A percentile compares a stretch with the other conserved stretches of the same genome.
Evolutionary conservation across 164 flowering plant genomes (phyloP).

Genomic region (Liriodendron chinense): DNA sequence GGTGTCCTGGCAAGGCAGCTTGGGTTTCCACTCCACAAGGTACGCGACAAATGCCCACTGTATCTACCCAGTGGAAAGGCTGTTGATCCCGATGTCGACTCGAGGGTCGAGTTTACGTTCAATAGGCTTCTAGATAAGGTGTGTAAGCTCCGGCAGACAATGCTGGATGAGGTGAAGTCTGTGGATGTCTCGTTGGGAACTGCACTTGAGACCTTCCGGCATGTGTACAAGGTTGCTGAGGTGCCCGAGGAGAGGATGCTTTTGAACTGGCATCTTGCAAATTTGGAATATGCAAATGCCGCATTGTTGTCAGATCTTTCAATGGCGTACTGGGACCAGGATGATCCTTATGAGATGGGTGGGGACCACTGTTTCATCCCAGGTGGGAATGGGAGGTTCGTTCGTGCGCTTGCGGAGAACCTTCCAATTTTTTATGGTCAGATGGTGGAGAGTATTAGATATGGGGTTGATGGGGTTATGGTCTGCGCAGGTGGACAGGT

Average conservation of each 20-base stretch:
- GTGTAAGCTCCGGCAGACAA: slow-evolving; percentile 81
- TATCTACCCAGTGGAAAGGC: slow-evolving; percentile 81
- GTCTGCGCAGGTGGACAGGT: slow-evolving; percentile 76
- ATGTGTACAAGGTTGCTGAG: slow-evolving; percentile 64
- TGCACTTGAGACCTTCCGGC: slow-evolving; percentile 80
- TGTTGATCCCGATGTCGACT: slow-evolving; percentile 75
- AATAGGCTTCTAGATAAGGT: slow-evolving; percentile 88
- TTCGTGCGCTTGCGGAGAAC: slow-evolving; percentile 71
- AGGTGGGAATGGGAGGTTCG: slow-evolving; percentile 87
- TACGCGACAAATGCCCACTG: slow-evolving; percentile 89
- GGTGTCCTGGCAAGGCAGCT: slow-evolving; percentile 93
- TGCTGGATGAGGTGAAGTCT: slow-evolving; percentile 74
- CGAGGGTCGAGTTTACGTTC: slow-evolving; percentile 69
- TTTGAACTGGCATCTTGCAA: slow-evolving; percentile 95
- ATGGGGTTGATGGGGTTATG: slow-evolving; percentile 79
- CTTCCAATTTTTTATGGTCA: slow-evolving; percentile 73
- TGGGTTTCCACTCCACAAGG: slow-evolving; percentile 90
- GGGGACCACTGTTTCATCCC: slow-evolving; percentile 99
- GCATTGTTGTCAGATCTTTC: slow-evolving; percentile 73
- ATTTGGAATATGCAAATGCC: slow-evolving; percentile 96
- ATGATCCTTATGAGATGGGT: slow-evolving; percentile 99
- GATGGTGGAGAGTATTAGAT: slow-evolving; percentile 60
- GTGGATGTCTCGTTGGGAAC: slow-evolving; percentile 84
- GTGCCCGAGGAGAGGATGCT: slow-evolving; percentile 74
- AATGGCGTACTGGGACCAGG: slow-evolving; percentile 97